Evolutionary conservation across 1,139 yeast genomes (phyloP), one percentile per base, ranked within the genome.

Genomic region (Saccharomyces pastorianus): DNA sequence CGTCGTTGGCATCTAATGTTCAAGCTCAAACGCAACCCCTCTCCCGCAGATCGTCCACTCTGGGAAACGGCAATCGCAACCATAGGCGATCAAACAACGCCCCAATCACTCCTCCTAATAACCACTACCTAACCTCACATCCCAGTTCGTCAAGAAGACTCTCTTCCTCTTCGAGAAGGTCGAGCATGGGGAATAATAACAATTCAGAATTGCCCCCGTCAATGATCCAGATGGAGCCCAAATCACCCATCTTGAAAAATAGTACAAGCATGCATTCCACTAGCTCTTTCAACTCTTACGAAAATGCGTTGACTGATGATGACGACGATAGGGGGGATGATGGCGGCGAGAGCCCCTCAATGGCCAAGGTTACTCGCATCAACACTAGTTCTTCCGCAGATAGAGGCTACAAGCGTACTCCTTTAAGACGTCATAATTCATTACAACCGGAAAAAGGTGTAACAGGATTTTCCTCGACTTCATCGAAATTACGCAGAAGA

Each of bases 161-260:
- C 23, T 17, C 44, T 20, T 38, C 41, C 11, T 7, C 44, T 65
- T 66, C 61, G 59, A 61, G 50, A 71, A 63, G 42, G 55, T 63
- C 48, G 6, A 55, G 58, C 47, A 38, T 20, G 44, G 44, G 25
- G 25, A 38, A 38, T 20, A 47, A 53, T 44, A 53, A 52, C 27
- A 50, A 55, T 51, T 0, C 57, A 51, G 51, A 44, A 56, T 70
- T 76, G 55, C 88, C 87, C 2, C 84, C 88, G 8, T 81, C 85
- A 7, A 82, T 83, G 88, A 71, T 75, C n/a, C 80, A 78, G 58
- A 72, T 80, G 42, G 81, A 79, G 55, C 87, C 88, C 11, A 82
- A 79, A 60, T 79, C 81, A 44, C 88, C 88, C 3, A 83, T 83
- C 48, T 73, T 83, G 58, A 61, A 68, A 55, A 65, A 61, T 38